A percentile compares a stretch with the other conserved stretches of the same genome.
These are phyloP conservation scores for Coemansia asiatica DNA, from an alignment of 192 early-diverging fungal genomes.

Conservation along the genomic window DNA sequence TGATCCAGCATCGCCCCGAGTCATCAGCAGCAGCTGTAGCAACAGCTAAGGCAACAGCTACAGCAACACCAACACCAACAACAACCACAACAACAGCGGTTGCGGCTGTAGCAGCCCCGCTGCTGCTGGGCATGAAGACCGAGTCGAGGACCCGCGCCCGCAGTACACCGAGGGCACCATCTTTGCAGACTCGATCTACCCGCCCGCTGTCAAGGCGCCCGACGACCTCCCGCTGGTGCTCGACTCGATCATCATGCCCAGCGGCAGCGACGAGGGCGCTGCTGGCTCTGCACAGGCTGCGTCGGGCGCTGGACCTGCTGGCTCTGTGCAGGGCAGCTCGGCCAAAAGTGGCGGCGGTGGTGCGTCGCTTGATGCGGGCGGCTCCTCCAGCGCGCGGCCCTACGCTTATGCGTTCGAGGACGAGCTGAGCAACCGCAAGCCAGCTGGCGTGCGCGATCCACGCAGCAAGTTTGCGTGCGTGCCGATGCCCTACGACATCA, in stretches of 20 bases:
- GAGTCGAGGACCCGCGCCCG: background rate
- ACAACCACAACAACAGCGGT: too few relatives aligned
- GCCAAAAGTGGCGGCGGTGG: too few relatives aligned
- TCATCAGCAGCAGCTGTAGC: too few relatives aligned
- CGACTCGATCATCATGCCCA: conserved; percentile 31
- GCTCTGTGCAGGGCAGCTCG: background rate
- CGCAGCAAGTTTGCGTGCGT: conserved; percentile 51
- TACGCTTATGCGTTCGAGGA: conserved; percentile 17
- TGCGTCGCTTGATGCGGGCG: background rate
- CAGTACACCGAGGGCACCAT: conserved; percentile 45
- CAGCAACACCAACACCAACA: too few relatives aligned
- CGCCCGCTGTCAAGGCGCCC: conserved; percentile 42
- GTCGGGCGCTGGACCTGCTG: background rate
- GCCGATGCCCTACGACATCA: conserved; percentile 60
- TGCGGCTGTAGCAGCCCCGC: too few relatives aligned
- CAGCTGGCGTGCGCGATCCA: conserved; percentile 56
- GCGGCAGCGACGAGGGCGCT: conserved; percentile 2
- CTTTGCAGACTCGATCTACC: conserved; percentile 48
- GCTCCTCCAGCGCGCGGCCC: background rate
- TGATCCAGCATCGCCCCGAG: too few relatives aligned
- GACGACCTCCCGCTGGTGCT: conserved; percentile 41
- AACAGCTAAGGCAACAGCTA: too few relatives aligned
- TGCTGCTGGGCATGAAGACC: too few relatives aligned
- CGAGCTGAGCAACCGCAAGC: conserved; percentile 34
- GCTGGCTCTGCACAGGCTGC: background rate